Conservation (phyloP, 805 yeast genomes). For the Metschnikowia hibisci region DNA sequence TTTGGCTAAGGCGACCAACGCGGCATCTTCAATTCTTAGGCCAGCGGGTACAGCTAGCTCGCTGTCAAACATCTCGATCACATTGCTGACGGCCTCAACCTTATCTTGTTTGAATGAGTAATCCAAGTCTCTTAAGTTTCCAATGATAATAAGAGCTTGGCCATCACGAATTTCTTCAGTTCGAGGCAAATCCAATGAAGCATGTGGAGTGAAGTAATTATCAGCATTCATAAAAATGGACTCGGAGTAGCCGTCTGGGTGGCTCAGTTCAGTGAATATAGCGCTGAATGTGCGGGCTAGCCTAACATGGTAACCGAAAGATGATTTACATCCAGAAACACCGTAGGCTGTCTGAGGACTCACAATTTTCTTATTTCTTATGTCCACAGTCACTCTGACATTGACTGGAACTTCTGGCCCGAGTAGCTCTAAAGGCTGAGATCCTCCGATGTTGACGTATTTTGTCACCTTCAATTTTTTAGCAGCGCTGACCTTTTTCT, state of each 20-base stretch:
- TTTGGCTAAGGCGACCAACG: constrained; percentile 39
- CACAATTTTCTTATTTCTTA: constrained; percentile 57
- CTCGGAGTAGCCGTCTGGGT: constrained; percentile 63
- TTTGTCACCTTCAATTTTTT: constrained; percentile 55
- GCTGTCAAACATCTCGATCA: constrained; percentile 69
- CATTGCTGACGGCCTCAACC: constrained; percentile 50
- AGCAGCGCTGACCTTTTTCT: constrained; percentile 38
- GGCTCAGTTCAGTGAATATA: constrained; percentile 66
- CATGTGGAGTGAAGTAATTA: constrained; percentile 46
- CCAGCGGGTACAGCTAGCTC: constrained; percentile 50
- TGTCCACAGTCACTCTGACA: constrained; percentile 78
- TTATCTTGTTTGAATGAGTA: constrained; percentile 51
- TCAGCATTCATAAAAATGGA: constrained; percentile 66
- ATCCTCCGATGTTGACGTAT: constrained; percentile 72
- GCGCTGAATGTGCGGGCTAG: constrained; percentile 56
- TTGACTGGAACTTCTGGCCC: constrained; percentile 62
- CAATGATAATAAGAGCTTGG: constrained; percentile 52
- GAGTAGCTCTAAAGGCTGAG: constrained; percentile 53
- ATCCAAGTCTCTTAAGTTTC: constrained; percentile 58
- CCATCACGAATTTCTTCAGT: constrained; percentile 15
- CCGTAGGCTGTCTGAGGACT: constrained; percentile 72
- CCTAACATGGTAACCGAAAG: constrained; percentile 75
- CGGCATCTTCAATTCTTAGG: constrained; percentile 67
- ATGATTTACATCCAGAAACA: constrained; percentile 50
- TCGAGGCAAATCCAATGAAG: constrained; percentile 22